phyloP scores from a whole-genome alignment of 345 rosid genomes.

The Hirschfeldia incana region DNA sequence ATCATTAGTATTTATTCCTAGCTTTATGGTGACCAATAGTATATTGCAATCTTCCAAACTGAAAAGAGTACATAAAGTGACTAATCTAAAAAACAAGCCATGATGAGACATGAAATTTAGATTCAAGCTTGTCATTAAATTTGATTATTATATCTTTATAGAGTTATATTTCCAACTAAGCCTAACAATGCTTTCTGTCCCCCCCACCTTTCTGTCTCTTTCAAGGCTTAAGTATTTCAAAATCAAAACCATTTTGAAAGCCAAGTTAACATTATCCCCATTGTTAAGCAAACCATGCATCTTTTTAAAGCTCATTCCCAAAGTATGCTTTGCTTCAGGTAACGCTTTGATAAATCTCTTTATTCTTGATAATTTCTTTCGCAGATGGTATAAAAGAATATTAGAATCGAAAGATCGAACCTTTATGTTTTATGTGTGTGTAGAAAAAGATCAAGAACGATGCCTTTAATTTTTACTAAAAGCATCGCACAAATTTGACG shows the following conservation, averaged over 20 bases:
- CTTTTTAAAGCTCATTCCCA: background rate
- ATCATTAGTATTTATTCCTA: conserved; percentile 22
- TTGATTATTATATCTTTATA: background rate
- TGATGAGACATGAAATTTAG: conserved; percentile 35
- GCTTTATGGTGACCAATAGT: conserved; percentile 31
- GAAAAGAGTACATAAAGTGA: conserved; percentile 27
- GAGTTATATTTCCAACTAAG: conserved; percentile 42
- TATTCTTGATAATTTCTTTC: conserved; percentile 23
- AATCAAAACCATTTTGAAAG: conserved; percentile 21
- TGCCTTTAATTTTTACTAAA: background rate
- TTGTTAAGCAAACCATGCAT: conserved; percentile 12
- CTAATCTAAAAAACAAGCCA: conserved; percentile 19
- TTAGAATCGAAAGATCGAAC: conserved; percentile 1
- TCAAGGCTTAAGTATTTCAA: conserved; percentile 22
- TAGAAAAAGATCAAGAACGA: background rate
- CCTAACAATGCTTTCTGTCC: conserved; percentile 21
- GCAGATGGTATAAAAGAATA: background rate
- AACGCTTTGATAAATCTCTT: conserved; percentile 24
- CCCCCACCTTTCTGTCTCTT: conserved; percentile 38
- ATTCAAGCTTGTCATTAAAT: conserved; percentile 21
- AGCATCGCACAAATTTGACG: background rate
- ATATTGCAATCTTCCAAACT: conserved; percentile 11
- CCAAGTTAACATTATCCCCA: conserved; percentile 13
- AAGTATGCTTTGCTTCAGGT: conserved; percentile 34
- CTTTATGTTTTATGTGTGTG: conserved; percentile 8